Percentiles rank a stretch among this genome's conserved stretches.
Evolutionary conservation across 1,284 basidiomycete species (phyloP).

Genomic region (Rhodotorula mucilaginosa): DNA sequence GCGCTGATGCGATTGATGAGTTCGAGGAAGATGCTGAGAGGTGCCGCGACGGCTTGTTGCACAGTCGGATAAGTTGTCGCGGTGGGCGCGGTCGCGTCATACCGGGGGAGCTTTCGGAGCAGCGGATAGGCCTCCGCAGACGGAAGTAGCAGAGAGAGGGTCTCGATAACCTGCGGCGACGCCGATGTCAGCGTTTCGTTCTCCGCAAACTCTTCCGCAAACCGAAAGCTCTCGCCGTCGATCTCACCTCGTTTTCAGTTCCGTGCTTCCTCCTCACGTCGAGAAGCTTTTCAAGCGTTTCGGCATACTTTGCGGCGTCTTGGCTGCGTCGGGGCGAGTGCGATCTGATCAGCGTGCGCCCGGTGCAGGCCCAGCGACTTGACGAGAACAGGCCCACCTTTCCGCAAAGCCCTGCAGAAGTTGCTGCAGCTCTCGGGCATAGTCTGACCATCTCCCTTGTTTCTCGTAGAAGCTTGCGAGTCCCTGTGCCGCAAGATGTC

Average conservation of each 20-base stretch:
- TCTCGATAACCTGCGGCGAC: slow-evolving; percentile 60
- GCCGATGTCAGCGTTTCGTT: background rate
- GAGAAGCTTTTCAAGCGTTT: slow-evolving; percentile 73
- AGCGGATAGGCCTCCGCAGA: slow-evolving; percentile 66
- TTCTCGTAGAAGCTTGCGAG: slow-evolving; percentile 50
- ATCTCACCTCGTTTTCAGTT: slow-evolving; percentile 58
- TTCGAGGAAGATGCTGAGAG: slow-evolving; percentile 66
- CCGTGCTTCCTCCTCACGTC: slow-evolving; percentile 63
- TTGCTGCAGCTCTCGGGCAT: slow-evolving; percentile 43
- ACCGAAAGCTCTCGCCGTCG: background rate
- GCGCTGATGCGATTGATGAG: slow-evolving; percentile 61
- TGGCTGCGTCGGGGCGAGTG: slow-evolving; percentile 54
- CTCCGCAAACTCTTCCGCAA: background rate
- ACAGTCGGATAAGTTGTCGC: slow-evolving; percentile 53
- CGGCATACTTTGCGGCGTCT: slow-evolving; percentile 75
- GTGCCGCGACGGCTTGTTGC: slow-evolving; percentile 68
- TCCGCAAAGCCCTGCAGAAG: slow-evolving; percentile 46
- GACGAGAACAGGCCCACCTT: slow-evolving; percentile 20
- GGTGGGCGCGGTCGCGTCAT: slow-evolving; percentile 70
- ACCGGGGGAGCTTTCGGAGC: slow-evolving; percentile 66
- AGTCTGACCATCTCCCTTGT: slow-evolving; percentile 46
- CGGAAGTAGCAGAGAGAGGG: slow-evolving; percentile 70
- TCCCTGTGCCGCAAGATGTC: slow-evolving; percentile 39
- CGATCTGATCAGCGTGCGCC: too few relatives aligned
- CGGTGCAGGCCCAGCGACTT: too few relatives aligned